Evolutionary conservation across 352 stramenopile species (phyloP).

Genomic region (Phytopythium ostracodes): DNA sequence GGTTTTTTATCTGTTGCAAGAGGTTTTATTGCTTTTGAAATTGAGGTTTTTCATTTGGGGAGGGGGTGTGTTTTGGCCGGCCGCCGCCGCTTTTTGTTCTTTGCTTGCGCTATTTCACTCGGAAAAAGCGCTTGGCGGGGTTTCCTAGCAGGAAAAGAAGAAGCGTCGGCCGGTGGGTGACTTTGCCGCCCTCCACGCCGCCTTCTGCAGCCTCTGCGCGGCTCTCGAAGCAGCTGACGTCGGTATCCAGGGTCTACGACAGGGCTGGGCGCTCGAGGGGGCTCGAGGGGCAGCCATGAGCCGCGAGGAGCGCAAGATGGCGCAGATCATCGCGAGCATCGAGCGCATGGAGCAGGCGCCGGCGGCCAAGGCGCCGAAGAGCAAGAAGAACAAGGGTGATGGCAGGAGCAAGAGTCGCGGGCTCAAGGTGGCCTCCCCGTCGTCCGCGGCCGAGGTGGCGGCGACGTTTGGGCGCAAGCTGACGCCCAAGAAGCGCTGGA

Average conservation of each 20-base stretch:
- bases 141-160: background rate
- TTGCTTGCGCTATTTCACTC: background rate
- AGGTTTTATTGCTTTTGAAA: background rate
- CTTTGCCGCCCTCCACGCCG: background rate
- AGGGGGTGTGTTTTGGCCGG: too few relatives aligned
- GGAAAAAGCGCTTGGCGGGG: background rate
- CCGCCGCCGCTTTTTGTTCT: background rate
- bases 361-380: conserved; percentile 18
- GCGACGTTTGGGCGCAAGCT: conserved; percentile 27
- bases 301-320: conserved; percentile 75
- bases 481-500: conserved; percentile 79
- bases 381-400: conserved; percentile 25
- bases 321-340: conserved; percentile 75
- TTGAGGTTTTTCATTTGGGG: background rate
- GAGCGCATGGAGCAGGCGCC: conserved; percentile 72
- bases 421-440: conserved; percentile 30
- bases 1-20: background rate
- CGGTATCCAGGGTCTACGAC: background rate
- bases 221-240: background rate
- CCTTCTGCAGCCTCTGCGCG: background rate
- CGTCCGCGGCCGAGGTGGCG: background rate
- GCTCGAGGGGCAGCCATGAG: conserved; percentile 28
- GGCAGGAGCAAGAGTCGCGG: conserved; percentile 34
- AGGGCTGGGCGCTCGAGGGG: background rate
- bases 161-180: background rate